Percentiles rank a stretch among this genome's conserved stretches.
These are phyloP conservation scores for Verticillium isaacii DNA, from an alignment of 2,329 filamentous ascomycete genomes.

Conservation along the genomic window DNA sequence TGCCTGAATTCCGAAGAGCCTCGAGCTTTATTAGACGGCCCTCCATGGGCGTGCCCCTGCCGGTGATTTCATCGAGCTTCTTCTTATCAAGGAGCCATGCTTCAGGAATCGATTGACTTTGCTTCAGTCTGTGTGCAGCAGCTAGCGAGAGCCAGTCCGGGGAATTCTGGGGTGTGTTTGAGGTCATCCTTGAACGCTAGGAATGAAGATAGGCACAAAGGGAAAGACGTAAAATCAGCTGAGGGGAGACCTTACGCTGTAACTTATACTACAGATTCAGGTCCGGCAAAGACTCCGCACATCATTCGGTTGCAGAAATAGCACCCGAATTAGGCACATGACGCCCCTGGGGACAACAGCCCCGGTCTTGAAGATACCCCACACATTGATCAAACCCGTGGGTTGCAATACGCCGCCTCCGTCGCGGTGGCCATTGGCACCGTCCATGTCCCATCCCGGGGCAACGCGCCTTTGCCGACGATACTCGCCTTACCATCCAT, in stretches of 20 bases:
- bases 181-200: neutral
- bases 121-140: constrained; percentile 7
- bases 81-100: constrained; percentile 8
- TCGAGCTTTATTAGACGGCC: constrained; percentile 9
- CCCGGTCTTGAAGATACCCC: no score
- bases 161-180: neutral
- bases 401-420: no score
- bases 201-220: no score
- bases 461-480: constrained; percentile 11
- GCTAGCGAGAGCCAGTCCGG: constrained; percentile 8
- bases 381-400: no score
- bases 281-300: no score
- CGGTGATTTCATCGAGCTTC: constrained; percentile 3
- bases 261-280: no score
- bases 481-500: constrained; percentile 10
- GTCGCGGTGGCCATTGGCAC: neutral
- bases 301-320: no score
- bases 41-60: constrained; percentile 5
- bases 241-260: no score
- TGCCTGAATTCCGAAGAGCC: constrained; percentile 1
- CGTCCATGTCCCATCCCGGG: constrained; percentile 8
- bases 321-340: no score
- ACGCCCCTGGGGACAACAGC: no score
- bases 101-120: constrained; percentile 8
- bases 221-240: no score